phyloP scores from a whole-genome alignment of 2,329 filamentous ascomycete species.

The Calonectria montana region DNA sequence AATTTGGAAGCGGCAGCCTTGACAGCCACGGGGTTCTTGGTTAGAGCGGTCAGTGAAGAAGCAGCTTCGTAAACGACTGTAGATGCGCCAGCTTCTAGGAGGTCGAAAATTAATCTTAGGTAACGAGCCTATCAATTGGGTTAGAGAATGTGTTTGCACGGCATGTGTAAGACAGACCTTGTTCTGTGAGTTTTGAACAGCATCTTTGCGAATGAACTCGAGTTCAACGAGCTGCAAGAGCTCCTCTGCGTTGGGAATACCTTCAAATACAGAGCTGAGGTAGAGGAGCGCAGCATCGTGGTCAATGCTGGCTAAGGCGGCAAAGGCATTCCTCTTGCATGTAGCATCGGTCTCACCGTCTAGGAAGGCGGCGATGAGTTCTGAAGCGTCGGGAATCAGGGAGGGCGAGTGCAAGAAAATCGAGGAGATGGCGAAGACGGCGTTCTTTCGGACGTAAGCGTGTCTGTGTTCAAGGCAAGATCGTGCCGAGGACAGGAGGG shows the following conservation, averaged over 20 bases:
- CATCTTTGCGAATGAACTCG: constrained; percentile 98
- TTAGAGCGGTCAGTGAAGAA: constrained; percentile 92
- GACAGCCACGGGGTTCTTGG: constrained; percentile 95
- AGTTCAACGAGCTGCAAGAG: constrained; percentile 92
- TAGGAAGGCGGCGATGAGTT: constrained; percentile 90
- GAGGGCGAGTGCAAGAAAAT: constrained; percentile 92
- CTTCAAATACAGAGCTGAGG: constrained; percentile 89
- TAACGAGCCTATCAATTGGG: constrained; percentile 76
- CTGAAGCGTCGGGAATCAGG: constrained; percentile 94
- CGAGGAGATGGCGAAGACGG: constrained; percentile 92
- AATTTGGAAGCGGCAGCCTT: constrained; percentile 97
- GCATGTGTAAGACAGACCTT: constrained; percentile 69
- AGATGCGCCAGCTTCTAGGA: constrained; percentile 90
- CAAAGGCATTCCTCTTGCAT: constrained; percentile 98
- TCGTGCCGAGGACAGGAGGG: constrained; percentile 90
- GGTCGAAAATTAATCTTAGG: constrained; percentile 93
- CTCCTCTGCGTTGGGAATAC: constrained; percentile 94
- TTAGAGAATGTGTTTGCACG: constrained; percentile 38
- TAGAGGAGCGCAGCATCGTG: constrained; percentile 93
- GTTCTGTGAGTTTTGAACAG: constrained; percentile 92
- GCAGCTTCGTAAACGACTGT: constrained; percentile 98
- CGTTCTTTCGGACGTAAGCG: constrained; percentile 98
- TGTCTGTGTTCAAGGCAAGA: constrained; percentile 95
- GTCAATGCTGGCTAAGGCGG: constrained; percentile 88
- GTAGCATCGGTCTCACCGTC: constrained; percentile 92